Conservation (phyloP, 345 rosid species). For the Draba incana region DNA sequence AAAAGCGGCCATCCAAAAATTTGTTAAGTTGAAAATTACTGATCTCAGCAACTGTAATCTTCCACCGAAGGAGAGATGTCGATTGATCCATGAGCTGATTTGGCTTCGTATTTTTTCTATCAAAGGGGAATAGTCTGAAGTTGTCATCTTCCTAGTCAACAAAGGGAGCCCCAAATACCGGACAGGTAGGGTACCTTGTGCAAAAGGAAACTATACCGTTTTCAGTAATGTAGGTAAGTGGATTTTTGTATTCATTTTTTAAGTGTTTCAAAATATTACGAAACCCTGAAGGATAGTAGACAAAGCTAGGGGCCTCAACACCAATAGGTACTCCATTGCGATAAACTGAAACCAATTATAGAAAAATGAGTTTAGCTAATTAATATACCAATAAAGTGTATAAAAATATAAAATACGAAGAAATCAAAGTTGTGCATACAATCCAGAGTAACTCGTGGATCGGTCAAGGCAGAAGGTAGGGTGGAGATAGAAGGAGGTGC, state of each 20-base stretch:
- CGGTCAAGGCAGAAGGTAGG: constrained; percentile 21
- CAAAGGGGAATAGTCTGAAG: no score
- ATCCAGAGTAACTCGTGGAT: constrained; percentile 26
- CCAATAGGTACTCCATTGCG: constrained; percentile 33
- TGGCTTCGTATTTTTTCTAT: no score
- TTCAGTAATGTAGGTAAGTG: constrained; percentile 41
- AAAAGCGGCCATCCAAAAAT: no score
- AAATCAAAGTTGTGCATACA: constrained; percentile 15
- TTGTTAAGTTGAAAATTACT: no score
- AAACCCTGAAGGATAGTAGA: constrained; percentile 35
- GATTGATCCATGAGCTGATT: no score
- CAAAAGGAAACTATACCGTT: constrained; percentile 26
- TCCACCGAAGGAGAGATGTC: no score
- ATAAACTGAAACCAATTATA: constrained; percentile 8
- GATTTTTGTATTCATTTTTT: constrained; percentile 27
- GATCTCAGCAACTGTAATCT: no score
- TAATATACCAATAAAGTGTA: background rate
- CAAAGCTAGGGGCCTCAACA: constrained; percentile 26
- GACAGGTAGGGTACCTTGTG: no score
- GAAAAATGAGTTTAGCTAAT: background rate
- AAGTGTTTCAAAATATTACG: constrained; percentile 28
- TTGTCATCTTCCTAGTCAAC: no score
- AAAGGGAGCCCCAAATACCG: no score
- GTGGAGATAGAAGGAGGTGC: constrained; percentile 12
- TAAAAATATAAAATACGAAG: no score